Percentiles rank a stretch among this genome's conserved stretches.
phyloP scores from a whole-genome alignment of 129 eudicot species.

The Scalesia atractyloides region DNA sequence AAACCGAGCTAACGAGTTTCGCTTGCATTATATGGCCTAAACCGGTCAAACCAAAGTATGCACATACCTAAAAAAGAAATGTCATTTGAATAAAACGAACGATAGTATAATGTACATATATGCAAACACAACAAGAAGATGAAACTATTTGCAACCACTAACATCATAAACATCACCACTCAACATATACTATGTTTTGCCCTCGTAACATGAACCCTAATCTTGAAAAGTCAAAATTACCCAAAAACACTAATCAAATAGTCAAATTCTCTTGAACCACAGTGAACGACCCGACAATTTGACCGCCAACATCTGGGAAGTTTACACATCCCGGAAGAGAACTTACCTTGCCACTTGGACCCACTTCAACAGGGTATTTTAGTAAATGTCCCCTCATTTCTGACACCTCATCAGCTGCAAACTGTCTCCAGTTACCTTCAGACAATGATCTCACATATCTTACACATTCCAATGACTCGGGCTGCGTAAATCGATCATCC shows the following conservation, averaged over 20 bases:
- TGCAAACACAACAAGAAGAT: slow-evolving; percentile 7
- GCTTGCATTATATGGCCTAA: neutral
- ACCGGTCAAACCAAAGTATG: neutral
- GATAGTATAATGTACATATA: slow-evolving; percentile 6
- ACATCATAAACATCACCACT: slow-evolving; percentile 8
- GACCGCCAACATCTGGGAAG: slow-evolving; percentile 92
- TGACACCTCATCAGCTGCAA: slow-evolving; percentile 51
- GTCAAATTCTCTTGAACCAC: slow-evolving; percentile 87
- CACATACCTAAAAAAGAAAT: neutral
- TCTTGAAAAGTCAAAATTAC: slow-evolving; percentile 15
- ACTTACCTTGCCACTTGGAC: slow-evolving; percentile 71
- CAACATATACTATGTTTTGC: too few relatives aligned
- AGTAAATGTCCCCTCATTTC: slow-evolving; percentile 83
- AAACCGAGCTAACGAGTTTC: neutral
- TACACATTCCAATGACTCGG: slow-evolving; percentile 85
- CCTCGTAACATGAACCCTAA: slow-evolving; percentile 22
- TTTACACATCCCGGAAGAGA: slow-evolving; percentile 60
- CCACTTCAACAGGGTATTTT: slow-evolving; percentile 68
- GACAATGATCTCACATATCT: slow-evolving; percentile 61
- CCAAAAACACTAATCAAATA: slow-evolving; percentile 39
- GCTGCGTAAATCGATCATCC: slow-evolving; percentile 48
- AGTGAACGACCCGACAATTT: slow-evolving; percentile 69
- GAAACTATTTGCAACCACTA: slow-evolving; percentile 25
- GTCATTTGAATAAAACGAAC: neutral
- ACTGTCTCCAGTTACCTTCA: slow-evolving; percentile 78